A percentile compares a stretch with the other conserved stretches of the same genome.
These are phyloP conservation scores for Nakaseomyces uthaithaninus DNA, from an alignment of 1,139 yeast species.

Conservation along the genomic window DNA sequence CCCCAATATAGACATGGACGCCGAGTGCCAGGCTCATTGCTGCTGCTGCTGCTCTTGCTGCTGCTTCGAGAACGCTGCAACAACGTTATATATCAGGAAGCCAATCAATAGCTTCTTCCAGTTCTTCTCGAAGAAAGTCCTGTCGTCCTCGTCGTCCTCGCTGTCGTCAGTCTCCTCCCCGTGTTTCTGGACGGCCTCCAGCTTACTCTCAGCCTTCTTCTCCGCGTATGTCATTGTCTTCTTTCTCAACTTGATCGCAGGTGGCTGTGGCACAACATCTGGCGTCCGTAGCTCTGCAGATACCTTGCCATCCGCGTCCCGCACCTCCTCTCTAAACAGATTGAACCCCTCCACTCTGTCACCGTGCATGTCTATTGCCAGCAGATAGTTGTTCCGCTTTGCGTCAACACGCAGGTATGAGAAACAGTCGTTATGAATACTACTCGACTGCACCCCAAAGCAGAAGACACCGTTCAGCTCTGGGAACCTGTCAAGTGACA, in stretches of 20 bases:
- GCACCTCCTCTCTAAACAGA: slow-evolving; percentile 13
- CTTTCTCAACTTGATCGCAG: slow-evolving; percentile 23
- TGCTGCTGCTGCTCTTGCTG: slow-evolving; percentile 6
- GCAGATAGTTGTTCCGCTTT: slow-evolving; percentile 5
- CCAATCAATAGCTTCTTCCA: slow-evolving; percentile 29
- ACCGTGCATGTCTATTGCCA: slow-evolving; percentile 13
- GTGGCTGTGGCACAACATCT: slow-evolving; percentile 19
- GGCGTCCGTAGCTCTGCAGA: slow-evolving; percentile 15
- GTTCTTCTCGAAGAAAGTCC: slow-evolving; percentile 26
- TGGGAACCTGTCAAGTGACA: neutral
- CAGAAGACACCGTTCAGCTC: slow-evolving; percentile 2
- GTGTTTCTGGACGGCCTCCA: slow-evolving; percentile 18
- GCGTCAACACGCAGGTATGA: slow-evolving; percentile 5
- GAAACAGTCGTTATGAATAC: slow-evolving; percentile 6
- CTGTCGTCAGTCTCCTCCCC: slow-evolving; percentile 17
- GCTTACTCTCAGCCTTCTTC: slow-evolving; percentile 18
- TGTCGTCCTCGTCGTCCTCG: slow-evolving; percentile 19
- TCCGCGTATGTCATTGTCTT: slow-evolving; percentile 29
- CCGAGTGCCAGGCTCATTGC: too few relatives aligned
- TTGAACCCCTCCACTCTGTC: slow-evolving; percentile 14
- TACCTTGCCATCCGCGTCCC: slow-evolving; percentile 11
- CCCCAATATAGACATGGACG: too few relatives aligned
- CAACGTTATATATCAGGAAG: slow-evolving; percentile 19
- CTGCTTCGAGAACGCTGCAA: slow-evolving; percentile 7
- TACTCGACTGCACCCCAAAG: slow-evolving; percentile 2